Evolutionary conservation across 2,329 filamentous ascomycete species (phyloP), one percentile per base, ranked within the genome.

Genomic region (Rhynchosporium agropyri): DNA sequence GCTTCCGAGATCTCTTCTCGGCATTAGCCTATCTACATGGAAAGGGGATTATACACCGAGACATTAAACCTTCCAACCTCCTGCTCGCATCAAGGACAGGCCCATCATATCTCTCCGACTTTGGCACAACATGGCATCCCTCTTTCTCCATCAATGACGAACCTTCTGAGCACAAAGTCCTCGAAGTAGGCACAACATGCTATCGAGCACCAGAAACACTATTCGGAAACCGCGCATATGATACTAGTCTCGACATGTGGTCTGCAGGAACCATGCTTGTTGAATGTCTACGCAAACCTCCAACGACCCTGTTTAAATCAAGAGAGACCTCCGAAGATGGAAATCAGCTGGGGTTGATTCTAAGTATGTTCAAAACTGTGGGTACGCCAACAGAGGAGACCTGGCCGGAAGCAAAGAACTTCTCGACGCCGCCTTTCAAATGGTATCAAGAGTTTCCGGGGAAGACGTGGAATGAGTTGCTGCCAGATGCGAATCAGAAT

Each of bases 21-120:
- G 93, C 86, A 3, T 82, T 99, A 2, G 78, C 78, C 1, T 83
- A 90, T 69, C 80, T 97, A 2, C 95, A 99, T 74, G 69, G 75
- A 7, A 78, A 85, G 29, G 89, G 86, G 7, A 92, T 99, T 63
- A 89, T 99, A 60, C 95, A 99, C 75, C 88, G 95, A 62, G 95
- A 99, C 73, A 80, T 99, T 73, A 99, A 99, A 73, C 95, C 95
- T 0, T 92, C 92, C 0, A 96, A 97, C 59, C 83, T 99, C 42
- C 80, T 97, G 8, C 82, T 97, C 51, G 79, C 83, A 48, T 85
- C 88, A 0, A 78, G 83, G 0, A 79, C 83, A 5, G 90, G 90
- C 0, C 89, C 91, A 4, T 91, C 90, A 3, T 90, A 88, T 69
- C 81, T 99, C 2, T 87, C 91, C 42, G 95, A 99, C 75, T 98